Evolutionary conservation across 768 basidiomycete genomes (phyloP), one percentile per base, ranked within the genome.

Genomic region (Megacollybia marginata): DNA sequence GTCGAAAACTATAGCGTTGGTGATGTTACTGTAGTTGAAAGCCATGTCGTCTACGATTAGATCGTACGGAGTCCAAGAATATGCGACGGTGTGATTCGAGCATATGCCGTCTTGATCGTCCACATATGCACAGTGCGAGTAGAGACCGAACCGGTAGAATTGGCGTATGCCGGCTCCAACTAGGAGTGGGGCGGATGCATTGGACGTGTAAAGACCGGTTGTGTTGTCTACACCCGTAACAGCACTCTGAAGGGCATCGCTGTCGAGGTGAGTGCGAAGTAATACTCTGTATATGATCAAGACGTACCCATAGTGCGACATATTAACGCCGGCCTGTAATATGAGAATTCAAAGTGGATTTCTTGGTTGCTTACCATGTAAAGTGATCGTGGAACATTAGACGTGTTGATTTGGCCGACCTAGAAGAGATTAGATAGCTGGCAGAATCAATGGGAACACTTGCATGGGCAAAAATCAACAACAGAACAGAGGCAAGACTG

Each of bases 401-500:
- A 82, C 47, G 84, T 85, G 62, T 82, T 90, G 60, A 84, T 88
- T 76, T 91, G 89, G 52, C 84, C 88, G 50, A 90, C 79, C 88
- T 91, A 53, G 60, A 58, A 60, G 50, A 54, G 53, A 56, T 58
- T 43, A 51, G 48, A 50, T 47, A 45, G 48, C 48, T 42, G 36
- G 31, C 16, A 42, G 33, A 44, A 23, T 38, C 15, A 16, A 47
- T 38, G n/a, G 18, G 19, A 50, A 50, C 48, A 56, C 82, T 57
- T 64, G 87, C 88, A 73, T 92, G 87, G 58, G 82, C 78, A 67
- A 91, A 89, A 54, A 92, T 87, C 63, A 90, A 74, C 55, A 91
- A 71, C 69, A 73, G 52, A 73, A 75, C 53, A 69, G 74, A 80
- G 53, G 61, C 73, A 65, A 74, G 59, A 31, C 72, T 75, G 55